phyloP scores from a whole-genome alignment of 805 yeast genomes.

The Kluyveromyces siamensis region DNA sequence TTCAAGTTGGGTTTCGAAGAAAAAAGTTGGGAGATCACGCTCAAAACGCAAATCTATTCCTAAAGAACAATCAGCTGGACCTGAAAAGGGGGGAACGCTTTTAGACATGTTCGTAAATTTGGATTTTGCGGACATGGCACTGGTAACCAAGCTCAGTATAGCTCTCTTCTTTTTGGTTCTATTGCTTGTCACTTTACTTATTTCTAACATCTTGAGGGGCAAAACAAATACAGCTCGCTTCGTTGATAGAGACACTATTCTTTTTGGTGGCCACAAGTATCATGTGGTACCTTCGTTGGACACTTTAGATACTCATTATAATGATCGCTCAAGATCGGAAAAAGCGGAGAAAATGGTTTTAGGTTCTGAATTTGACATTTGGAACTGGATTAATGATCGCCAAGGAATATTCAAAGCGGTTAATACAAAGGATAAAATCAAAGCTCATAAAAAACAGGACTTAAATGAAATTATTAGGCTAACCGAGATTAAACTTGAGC shows the following conservation, averaged over 20 bases:
- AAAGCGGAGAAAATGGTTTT: constrained; percentile 21
- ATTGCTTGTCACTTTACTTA: background rate
- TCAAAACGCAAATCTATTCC: constrained; percentile 3
- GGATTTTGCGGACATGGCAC: background rate
- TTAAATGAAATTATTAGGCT: constrained; percentile 20
- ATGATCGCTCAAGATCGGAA: constrained; percentile 6
- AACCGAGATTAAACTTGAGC: constrained; percentile 19
- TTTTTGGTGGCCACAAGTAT: constrained; percentile 31
- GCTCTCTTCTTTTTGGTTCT: background rate
- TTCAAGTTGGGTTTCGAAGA: constrained; percentile 6
- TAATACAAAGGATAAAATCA: background rate
- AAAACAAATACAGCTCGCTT: constrained; percentile 5
- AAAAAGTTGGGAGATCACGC: constrained; percentile 10
- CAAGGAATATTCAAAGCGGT: background rate
- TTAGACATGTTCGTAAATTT: background rate
- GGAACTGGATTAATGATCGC: constrained; percentile 54
- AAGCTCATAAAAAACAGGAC: constrained; percentile 15
- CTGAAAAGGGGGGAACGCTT: background rate
- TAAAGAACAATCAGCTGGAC: background rate
- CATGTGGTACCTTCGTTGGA: constrained; percentile 35
- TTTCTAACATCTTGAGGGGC: background rate
- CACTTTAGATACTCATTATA: constrained; percentile 25
- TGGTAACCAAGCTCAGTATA: background rate
- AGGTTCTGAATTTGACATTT: constrained; percentile 49
- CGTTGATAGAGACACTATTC: constrained; percentile 18